A percentile compares a stretch with the other conserved stretches of the same genome.
Conservation (phyloP, 2,329 filamentous ascomycete species). For the Aspergillus tanneri region DNA sequence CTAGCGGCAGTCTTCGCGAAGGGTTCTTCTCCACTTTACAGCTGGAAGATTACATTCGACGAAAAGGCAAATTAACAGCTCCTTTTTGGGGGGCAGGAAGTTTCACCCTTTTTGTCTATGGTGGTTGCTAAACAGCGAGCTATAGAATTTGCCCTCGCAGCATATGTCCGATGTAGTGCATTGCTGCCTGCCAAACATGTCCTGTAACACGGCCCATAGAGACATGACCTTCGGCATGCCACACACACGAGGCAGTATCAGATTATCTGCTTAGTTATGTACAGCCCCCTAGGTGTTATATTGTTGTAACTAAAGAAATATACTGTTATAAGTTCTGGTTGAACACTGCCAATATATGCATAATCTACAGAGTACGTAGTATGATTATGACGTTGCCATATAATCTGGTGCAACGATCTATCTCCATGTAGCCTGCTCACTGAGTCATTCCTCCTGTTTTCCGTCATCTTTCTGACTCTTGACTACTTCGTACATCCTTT, state of each 20-base stretch:
- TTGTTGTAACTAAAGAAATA: no score
- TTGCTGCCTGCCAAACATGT: background rate
- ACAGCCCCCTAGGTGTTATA: no score
- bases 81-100: no score
- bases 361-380: background rate
- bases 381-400: background rate
- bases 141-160: constrained; percentile 7
- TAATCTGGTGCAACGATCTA: background rate
- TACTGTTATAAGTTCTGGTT: no score
- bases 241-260: background rate
- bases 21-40: constrained; percentile 9
- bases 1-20: constrained; percentile 14
- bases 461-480: background rate
- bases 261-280: background rate
- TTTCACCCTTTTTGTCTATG: background rate
- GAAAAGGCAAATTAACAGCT: constrained; percentile 17
- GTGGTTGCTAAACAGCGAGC: background rate
- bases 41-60: constrained; percentile 10
- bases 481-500: background rate
- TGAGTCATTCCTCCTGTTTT: background rate
- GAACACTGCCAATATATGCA: background rate
- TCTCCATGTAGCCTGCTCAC: background rate
- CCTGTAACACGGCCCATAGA: no score
- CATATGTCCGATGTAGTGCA: constrained; percentile 1
- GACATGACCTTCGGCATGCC: no score